Conservation (phyloP, 2,329 filamentous ascomycete species). For the Setomelanomma holmii region DNA sequence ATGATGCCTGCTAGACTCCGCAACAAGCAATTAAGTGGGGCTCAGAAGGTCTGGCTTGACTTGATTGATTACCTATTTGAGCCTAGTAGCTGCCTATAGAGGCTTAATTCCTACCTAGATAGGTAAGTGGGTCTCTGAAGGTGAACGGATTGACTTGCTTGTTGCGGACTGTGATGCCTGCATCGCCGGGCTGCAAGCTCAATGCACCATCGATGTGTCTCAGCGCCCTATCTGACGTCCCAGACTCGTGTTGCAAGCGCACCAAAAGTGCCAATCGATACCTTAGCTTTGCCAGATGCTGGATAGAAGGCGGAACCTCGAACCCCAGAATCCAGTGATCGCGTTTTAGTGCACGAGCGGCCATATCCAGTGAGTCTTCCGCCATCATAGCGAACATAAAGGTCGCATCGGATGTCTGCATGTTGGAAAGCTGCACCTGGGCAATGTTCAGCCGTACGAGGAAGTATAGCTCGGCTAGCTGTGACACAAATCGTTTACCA, state of each 20-base stretch:
- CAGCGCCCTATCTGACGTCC: background rate
- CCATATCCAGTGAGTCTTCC: background rate
- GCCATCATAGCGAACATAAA: background rate
- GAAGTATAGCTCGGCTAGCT: background rate
- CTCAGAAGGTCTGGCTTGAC: too few species aligned
- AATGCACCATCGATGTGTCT: constrained; percentile 4
- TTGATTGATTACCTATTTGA: too few species aligned
- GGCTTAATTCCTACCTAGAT: too few species aligned
- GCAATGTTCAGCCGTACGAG: background rate
- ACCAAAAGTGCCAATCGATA: constrained; percentile 13
- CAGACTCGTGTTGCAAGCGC: constrained; percentile 7
- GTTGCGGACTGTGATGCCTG: too few species aligned
- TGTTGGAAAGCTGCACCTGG: background rate
- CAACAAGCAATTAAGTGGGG: too few species aligned
- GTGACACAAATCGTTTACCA: background rate
- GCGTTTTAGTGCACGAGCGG: constrained; percentile 1
- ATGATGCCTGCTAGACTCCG: too few species aligned
- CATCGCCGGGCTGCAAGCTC: constrained; percentile 7
- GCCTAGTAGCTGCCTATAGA: too few species aligned
- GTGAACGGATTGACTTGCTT: too few species aligned
- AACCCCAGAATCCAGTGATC: constrained; percentile 16
- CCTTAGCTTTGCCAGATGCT: constrained; percentile 13
- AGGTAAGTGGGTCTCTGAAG: too few species aligned
- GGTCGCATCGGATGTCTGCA: background rate
- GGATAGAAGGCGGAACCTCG: constrained; percentile 4